A percentile compares a stretch with the other conserved stretches of the same genome.
Evolutionary conservation across 2,329 filamentous ascomycete species (phyloP).

Genomic region (Penicillium sp.): DNA sequence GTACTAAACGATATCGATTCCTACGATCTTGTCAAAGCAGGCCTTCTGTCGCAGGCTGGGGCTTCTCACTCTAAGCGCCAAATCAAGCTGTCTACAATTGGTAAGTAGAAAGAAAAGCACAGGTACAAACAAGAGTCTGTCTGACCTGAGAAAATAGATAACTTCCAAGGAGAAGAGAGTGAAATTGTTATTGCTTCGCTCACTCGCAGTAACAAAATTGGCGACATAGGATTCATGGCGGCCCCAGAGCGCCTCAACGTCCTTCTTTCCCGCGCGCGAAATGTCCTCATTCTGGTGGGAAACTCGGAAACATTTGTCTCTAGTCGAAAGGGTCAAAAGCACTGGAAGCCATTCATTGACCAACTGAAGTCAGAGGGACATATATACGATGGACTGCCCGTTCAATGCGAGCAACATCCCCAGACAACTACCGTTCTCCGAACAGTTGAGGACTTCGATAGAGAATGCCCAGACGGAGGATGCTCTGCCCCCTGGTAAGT

Average conservation of each 20-base stretch:
- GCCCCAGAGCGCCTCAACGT: slow-evolving; percentile 69
- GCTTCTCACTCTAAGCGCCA: slow-evolving; percentile 53
- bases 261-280: slow-evolving; percentile 64
- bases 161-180: slow-evolving; percentile 76
- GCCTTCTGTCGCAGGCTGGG: slow-evolving; percentile 57
- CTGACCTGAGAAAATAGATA: slow-evolving; percentile 52
- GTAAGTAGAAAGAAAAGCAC: slow-evolving; percentile 44
- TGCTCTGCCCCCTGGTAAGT: slow-evolving; percentile 62
- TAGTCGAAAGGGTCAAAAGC: slow-evolving; percentile 56
- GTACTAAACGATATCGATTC: slow-evolving; percentile 69
- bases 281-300: slow-evolving; percentile 67
- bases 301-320: slow-evolving; percentile 66
- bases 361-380: slow-evolving; percentile 53
- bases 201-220: slow-evolving; percentile 62
- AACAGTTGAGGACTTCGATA: slow-evolving; percentile 59
- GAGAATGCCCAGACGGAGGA: slow-evolving; percentile 67
- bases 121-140: neutral
- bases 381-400: slow-evolving; percentile 61
- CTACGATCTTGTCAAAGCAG: slow-evolving; percentile 61
- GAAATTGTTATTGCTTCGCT: slow-evolving; percentile 69
- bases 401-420: slow-evolving; percentile 62
- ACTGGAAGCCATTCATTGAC: slow-evolving; percentile 61
- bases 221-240: slow-evolving; percentile 70
- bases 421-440: slow-evolving; percentile 50
- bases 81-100: slow-evolving; percentile 67